A percentile compares a stretch with the other conserved stretches of the same genome.
Conservation (phyloP, 1,284 basidiomycete genomes). For the Exobasidium rhododendri region DNA sequence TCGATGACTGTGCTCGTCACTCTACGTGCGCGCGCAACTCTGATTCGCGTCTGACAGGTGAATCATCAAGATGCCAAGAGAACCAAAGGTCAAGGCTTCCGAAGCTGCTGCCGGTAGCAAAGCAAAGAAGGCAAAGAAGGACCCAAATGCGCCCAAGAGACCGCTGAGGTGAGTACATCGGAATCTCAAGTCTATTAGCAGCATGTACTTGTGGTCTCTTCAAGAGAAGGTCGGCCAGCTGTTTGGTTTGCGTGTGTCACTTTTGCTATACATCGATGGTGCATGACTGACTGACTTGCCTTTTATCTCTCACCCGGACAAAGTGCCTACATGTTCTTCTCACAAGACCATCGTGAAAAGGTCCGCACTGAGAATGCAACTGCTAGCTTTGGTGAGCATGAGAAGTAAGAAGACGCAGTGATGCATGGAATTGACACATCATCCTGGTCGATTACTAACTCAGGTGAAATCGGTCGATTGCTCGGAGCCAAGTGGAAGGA, state of each 20-base stretch:
- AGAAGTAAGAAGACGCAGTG: conserved; percentile 44
- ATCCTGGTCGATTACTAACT: not conserved
- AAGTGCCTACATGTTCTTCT: conserved; percentile 94
- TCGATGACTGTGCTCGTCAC: not conserved
- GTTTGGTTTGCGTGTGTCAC: no score
- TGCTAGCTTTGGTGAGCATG: conserved; percentile 72
- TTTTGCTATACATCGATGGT: no score
- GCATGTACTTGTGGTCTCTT: no score
- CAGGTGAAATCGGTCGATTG: conserved; percentile 78
- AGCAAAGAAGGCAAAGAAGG: conserved; percentile 68
- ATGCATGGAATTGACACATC: not conserved
- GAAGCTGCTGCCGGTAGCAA: conserved; percentile 41
- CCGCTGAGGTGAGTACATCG: conserved; percentile 64
- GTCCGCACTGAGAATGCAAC: conserved; percentile 94
- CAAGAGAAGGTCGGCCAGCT: no score
- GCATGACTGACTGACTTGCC: not conserved
- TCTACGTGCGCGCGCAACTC: conserved; percentile 2
- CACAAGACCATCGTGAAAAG: conserved; percentile 87
- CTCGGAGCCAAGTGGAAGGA: conserved; percentile 88
- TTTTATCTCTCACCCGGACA: not conserved
- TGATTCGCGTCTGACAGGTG: conserved; percentile 5
- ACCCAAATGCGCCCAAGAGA: conserved; percentile 79
- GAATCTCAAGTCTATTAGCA: not conserved
- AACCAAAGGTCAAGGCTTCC: conserved; percentile 47
- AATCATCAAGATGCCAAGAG: conserved; percentile 44